Base-by-base conservation (phyloP, 2,329 filamentous ascomycete species). In the Aschersonia sp. region DNA sequence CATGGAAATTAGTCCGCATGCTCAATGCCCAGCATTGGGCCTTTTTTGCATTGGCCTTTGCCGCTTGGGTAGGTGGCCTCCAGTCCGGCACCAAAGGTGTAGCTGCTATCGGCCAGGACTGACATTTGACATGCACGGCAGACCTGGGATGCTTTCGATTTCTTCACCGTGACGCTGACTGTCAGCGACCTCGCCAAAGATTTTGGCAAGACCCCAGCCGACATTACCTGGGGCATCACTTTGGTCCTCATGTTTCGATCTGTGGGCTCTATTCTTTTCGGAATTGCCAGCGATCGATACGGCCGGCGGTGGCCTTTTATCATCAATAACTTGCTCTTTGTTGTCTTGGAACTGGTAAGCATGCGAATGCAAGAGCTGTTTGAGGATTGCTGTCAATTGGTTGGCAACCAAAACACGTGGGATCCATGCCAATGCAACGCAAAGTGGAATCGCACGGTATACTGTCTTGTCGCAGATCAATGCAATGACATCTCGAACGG, bases 281-380 rank as follows among this genome's bases (percentile, higher is more conserved):
- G 76, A 51, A 66, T 77, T 30, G 71, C 71, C 0, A 64, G 70
- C 22, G 76, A 79, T 61, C 67, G 73, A 37, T 79, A 75, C 52
- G 76, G 76, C 5, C 65, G 76, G 44, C 78, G 77, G 58, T 86
- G 83, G 81, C 83, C 83, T 1, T 87, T 88, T 67, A 72, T 88
- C 11, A 58, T 83, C 50, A 88, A 88, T 64, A 85, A 87, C 63
- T 51, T 86, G 29, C 68, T 89, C 22, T 79, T 89, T 50, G 81
- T 85, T 39, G 60, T 80, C 5, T 70, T 89, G 8, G 83, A 89
- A 61, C 70, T 88, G 56, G 82, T 81, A 57, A 64, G 69, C 60
- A n/a, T 14, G 14, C 22, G 9, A 22, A 22, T 22, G 22, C 22
- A 22, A 22, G 22, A 22, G 22, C 22, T 22, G 22, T 22, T 22